Conservation (phyloP, 2,329 filamentous ascomycete genomes). For the Coniochaeta prunicola region DNA sequence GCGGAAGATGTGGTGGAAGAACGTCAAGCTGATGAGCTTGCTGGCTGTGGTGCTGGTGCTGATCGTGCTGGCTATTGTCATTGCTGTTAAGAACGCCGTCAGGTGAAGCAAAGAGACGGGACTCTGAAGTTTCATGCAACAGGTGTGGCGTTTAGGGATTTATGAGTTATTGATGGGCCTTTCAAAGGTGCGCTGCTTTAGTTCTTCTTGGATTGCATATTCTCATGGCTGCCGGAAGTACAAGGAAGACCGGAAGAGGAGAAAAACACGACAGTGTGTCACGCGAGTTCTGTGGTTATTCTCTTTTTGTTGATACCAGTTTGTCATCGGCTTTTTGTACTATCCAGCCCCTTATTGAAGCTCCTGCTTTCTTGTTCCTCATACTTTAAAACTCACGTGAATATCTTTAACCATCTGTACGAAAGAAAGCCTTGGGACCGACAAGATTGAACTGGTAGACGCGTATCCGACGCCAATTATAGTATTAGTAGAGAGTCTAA, state of each 20-base stretch:
- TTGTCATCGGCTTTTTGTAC: too few species aligned
- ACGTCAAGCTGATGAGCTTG: conserved; percentile 86
- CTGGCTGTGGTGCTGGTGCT: conserved; percentile 59
- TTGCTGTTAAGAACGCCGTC: conserved; percentile 39
- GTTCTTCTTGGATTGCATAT: not conserved
- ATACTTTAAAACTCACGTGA: too few species aligned
- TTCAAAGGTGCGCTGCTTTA: not conserved
- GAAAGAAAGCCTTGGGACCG: too few species aligned
- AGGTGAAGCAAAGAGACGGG: not conserved
- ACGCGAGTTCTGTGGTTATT: not conserved
- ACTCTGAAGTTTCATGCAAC: not conserved
- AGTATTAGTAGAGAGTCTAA: not conserved
- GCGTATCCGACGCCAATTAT: not conserved
- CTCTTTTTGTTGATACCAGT: not conserved
- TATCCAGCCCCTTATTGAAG: too few species aligned
- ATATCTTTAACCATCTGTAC: too few species aligned
- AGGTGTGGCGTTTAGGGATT: not conserved
- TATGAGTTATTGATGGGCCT: not conserved
- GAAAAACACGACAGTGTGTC: too few species aligned
- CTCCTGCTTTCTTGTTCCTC: too few species aligned
- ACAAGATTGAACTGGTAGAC: too few species aligned
- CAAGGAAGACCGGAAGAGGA: not conserved
- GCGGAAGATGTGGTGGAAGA: conserved; percentile 99
- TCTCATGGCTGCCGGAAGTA: not conserved
- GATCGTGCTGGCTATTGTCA: conserved; percentile 48